Percentiles rank a stretch among this genome's conserved stretches.
phyloP scores from a whole-genome alignment of 345 rosid species.

The Viola odorata region DNA sequence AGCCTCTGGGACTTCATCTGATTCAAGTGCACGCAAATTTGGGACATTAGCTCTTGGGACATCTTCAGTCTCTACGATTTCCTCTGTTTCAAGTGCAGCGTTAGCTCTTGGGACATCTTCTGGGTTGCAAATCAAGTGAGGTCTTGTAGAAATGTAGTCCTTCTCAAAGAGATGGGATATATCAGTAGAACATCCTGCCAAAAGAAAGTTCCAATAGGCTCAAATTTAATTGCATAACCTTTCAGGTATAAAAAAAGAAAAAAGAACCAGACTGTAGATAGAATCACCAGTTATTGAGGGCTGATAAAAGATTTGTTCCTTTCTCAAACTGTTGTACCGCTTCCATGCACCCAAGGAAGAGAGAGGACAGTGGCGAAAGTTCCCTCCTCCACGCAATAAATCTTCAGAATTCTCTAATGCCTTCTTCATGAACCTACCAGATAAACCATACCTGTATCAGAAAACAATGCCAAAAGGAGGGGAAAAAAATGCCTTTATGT shows the following conservation, averaged over 20 bases:
- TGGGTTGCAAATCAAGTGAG: constrained; percentile 18
- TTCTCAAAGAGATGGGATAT: constrained; percentile 35
- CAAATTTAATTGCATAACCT: constrained; percentile 6
- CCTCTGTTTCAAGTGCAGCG: background rate
- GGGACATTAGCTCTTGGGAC: background rate
- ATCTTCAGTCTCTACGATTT: constrained; percentile 9
- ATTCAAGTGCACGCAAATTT: constrained; percentile 20
- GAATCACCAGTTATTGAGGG: constrained; percentile 54
- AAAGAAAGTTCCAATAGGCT: constrained; percentile 8
- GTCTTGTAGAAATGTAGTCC: constrained; percentile 37
- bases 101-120: too few relatives aligned
- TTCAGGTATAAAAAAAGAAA: constrained; percentile 10
- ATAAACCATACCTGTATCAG: constrained; percentile 15
- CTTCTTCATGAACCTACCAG: constrained; percentile 46
- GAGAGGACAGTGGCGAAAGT: constrained; percentile 20
- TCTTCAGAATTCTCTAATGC: constrained; percentile 50
- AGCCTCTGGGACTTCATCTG: constrained; percentile 18
- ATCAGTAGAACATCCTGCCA: constrained; percentile 45
- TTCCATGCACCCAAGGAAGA: constrained; percentile 56
- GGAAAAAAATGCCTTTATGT: constrained; percentile 1
- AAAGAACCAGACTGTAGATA: constrained; percentile 9
- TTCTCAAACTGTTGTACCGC: constrained; percentile 38
- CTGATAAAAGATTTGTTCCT: constrained; percentile 46
- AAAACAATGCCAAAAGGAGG: constrained; percentile 1
- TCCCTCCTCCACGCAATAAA: constrained; percentile 45